Evolutionary conservation across 1,284 basidiomycete species (phyloP).

Genomic region (Meira nashicola): DNA sequence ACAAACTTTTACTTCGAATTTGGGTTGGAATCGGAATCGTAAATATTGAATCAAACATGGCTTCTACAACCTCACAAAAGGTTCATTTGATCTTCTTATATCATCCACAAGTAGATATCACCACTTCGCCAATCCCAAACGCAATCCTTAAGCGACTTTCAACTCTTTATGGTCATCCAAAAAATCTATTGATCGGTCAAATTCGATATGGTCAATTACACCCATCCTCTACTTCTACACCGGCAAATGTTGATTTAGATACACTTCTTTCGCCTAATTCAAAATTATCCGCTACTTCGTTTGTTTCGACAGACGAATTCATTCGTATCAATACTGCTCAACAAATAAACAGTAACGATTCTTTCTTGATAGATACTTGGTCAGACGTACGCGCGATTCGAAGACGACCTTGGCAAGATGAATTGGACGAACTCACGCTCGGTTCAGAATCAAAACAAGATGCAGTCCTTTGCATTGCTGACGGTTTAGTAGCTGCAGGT

Average conservation of each 20-base stretch:
- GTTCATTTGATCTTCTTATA: slow-evolving; percentile 2
- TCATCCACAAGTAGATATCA: background rate
- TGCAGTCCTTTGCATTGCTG: background rate
- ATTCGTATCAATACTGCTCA: background rate
- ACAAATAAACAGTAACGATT: background rate
- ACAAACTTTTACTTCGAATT: no score
- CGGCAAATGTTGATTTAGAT: background rate
- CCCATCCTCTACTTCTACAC: background rate
- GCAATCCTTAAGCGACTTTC: background rate
- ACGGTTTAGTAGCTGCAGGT: background rate
- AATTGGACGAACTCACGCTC: background rate
- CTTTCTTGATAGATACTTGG: background rate
- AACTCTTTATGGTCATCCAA: background rate
- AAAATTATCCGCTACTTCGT: background rate
- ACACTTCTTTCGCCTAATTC: background rate
- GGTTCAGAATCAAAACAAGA: background rate
- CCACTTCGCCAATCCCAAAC: background rate
- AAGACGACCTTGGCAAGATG: background rate
- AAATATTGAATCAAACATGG: no score
- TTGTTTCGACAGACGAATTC: background rate
- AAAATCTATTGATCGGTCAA: background rate
- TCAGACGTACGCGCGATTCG: background rate
- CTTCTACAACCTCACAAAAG: background rate
- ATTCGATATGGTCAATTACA: background rate
- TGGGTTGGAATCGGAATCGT: no score